Conservation (phyloP, 2,329 filamentous ascomycete species). For the Hypoxylon sp. region DNA sequence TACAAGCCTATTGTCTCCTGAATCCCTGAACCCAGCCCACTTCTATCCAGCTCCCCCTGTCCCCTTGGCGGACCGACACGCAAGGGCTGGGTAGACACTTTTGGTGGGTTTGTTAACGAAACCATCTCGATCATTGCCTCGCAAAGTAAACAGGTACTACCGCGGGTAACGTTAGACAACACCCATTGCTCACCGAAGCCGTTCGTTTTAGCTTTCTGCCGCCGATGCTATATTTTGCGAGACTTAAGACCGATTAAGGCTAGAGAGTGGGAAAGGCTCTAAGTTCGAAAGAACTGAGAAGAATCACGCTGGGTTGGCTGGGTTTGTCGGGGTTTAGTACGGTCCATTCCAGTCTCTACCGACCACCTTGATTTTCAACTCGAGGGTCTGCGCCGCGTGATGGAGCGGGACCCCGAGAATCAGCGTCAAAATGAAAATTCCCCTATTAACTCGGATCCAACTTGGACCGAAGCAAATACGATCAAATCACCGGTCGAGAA, state of each 20-base stretch:
- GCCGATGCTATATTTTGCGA: constrained; percentile 46
- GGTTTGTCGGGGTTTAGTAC: constrained; percentile 42
- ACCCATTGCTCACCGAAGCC: constrained; percentile 23
- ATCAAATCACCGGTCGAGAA: constrained; percentile 47
- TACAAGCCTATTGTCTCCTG: constrained; percentile 39
- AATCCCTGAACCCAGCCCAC: constrained; percentile 52
- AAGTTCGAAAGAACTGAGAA: constrained; percentile 35
- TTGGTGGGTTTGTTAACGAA: constrained; percentile 29
- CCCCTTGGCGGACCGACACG: constrained; percentile 37
- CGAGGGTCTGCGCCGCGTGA: constrained; percentile 48
- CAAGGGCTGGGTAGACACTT: constrained; percentile 32
- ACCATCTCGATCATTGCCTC: constrained; percentile 31
- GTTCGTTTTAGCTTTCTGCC: constrained; percentile 30
- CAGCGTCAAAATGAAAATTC: constrained; percentile 46
- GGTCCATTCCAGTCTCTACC: constrained; percentile 51
- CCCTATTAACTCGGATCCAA: constrained; percentile 33
- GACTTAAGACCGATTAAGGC: constrained; percentile 42
- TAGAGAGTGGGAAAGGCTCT: constrained; percentile 31
- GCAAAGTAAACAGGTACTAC: constrained; percentile 25
- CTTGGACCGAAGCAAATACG: constrained; percentile 43
- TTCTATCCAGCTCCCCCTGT: constrained; percentile 41
- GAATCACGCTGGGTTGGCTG: constrained; percentile 49
- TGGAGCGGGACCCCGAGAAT: constrained; percentile 50
- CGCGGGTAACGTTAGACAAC: constrained; percentile 28
- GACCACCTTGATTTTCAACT: constrained; percentile 43